phyloP scores from a whole-genome alignment of 495 filamentous ascomycete genomes.

The Penicillium tannophilum region DNA sequence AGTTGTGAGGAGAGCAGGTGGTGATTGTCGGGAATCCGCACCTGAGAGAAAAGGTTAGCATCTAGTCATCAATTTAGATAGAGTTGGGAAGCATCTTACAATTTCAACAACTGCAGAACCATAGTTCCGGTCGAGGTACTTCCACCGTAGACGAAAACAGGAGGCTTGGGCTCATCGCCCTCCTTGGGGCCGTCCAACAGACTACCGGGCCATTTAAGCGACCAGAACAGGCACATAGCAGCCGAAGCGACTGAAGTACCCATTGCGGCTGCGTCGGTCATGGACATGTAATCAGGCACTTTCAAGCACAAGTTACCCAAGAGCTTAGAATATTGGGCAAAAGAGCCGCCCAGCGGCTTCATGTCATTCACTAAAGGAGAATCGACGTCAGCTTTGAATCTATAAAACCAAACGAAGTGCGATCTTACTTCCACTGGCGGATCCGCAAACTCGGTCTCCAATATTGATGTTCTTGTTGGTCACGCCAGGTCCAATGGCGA shows the following conservation, averaged over 20 bases:
- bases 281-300: slow-evolving; percentile 28
- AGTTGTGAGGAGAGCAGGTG: slow-evolving; percentile 55
- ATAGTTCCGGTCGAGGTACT: slow-evolving; percentile 27
- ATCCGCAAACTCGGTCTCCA: slow-evolving; percentile 11
- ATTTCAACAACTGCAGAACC: slow-evolving; percentile 29
- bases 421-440: background rate
- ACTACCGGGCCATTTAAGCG: background rate
- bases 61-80: background rate
- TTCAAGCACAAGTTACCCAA: slow-evolving; percentile 20
- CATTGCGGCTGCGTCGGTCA: slow-evolving; percentile 28
- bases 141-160: slow-evolving; percentile 34
- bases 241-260: slow-evolving; percentile 27
- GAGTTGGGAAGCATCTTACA: slow-evolving; percentile 10
- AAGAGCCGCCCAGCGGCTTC: slow-evolving; percentile 26
- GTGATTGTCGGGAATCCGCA: background rate
- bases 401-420: background rate
- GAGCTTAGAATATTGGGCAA: slow-evolving; percentile 31
- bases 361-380: slow-evolving; percentile 1
- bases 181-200: background rate
- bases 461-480: slow-evolving; percentile 9
- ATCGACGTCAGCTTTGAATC: background rate
- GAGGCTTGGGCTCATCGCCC: background rate
- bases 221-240: slow-evolving; percentile 25
- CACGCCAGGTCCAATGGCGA: slow-evolving; percentile 31
- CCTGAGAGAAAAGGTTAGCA: background rate